phyloP scores from a whole-genome alignment of 1,284 basidiomycete genomes.

The Polyporus tsugae region DNA sequence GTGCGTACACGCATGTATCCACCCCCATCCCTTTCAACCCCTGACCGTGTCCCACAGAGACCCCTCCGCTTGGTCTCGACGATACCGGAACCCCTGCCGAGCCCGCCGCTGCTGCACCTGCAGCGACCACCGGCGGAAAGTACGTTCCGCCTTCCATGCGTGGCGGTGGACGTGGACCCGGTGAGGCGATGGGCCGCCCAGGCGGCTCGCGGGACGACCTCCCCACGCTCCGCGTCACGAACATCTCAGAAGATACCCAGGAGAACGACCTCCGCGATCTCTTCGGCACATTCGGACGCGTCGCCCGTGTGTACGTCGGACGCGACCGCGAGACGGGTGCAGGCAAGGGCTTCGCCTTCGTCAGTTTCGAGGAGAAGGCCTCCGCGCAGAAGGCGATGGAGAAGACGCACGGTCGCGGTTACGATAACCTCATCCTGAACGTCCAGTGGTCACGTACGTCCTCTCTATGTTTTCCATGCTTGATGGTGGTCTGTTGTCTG shows the following conservation, averaged over 20 bases:
- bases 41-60: conserved; percentile 41
- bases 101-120: conserved; percentile 51
- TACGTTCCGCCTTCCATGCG: conserved; percentile 96
- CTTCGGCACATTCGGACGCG: conserved; percentile 86
- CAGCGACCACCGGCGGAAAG: conserved; percentile 66
- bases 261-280: conserved; percentile 95
- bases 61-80: conserved; percentile 65
- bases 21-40: conserved; percentile 18
- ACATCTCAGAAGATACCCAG: conserved; percentile 94
- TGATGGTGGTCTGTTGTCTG: not conserved
- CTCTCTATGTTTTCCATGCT: not conserved
- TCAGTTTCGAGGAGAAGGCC: conserved; percentile 89
- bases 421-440: conserved; percentile 89
- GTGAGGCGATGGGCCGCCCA: conserved; percentile 82
- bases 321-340: conserved; percentile 94
- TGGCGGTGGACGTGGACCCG: conserved; percentile 73
- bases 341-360: conserved; percentile 96
- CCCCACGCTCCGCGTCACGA: conserved; percentile 97
- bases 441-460: conserved; percentile 83
- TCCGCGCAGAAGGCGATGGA: conserved; percentile 90
- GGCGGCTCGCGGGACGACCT: conserved; percentile 84
- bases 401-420: conserved; percentile 93
- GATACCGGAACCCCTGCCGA: conserved; percentile 50
- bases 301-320: conserved; percentile 93
- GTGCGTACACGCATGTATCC: conserved; percentile 45